Percentiles rank a stretch among this genome's conserved stretches.
Evolutionary conservation across 2,329 filamentous ascomycete species (phyloP).

Genomic region (Sphaceloma murrayae): DNA sequence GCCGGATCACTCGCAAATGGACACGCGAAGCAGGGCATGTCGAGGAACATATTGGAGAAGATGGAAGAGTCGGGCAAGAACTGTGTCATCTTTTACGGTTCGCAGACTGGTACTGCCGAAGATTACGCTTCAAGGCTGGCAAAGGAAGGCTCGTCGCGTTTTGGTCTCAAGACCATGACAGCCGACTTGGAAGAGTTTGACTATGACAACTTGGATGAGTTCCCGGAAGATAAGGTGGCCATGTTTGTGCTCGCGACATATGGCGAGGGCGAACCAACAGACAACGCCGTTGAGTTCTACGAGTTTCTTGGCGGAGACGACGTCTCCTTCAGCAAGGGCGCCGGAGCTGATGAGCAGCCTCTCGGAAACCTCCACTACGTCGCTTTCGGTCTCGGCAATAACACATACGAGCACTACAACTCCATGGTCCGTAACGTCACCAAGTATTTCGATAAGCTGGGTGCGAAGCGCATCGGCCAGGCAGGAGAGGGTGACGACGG

Average conservation of each 20-base stretch:
- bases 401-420: slow-evolving; percentile 71
- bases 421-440: slow-evolving; percentile 92
- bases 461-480: slow-evolving; percentile 71
- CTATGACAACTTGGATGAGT: slow-evolving; percentile 80
- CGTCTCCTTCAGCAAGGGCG: slow-evolving; percentile 65
- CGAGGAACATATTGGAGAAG: slow-evolving; percentile 87
- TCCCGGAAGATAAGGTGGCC: slow-evolving; percentile 81
- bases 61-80: slow-evolving; percentile 95
- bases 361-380: slow-evolving; percentile 84
- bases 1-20: slow-evolving; percentile 62
- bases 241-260: slow-evolving; percentile 97
- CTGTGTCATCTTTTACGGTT: slow-evolving; percentile 96
- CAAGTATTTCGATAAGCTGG: slow-evolving; percentile 68
- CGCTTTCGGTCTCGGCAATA: slow-evolving; percentile 45
- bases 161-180: slow-evolving; percentile 95
- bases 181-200: slow-evolving; percentile 97
- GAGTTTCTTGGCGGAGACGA: slow-evolving; percentile 86
- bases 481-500: slow-evolving; percentile 96
- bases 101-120: slow-evolving; percentile 95
- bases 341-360: slow-evolving; percentile 53
- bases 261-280: slow-evolving; percentile 94
- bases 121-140: slow-evolving; percentile 93
- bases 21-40: slow-evolving; percentile 66
- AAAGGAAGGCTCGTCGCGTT: slow-evolving; percentile 94
- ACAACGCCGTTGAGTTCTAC: slow-evolving; percentile 98